Evolutionary conservation across 1,139 yeast species (phyloP).

Genomic region (Geotrichum citri-aurantii): DNA sequence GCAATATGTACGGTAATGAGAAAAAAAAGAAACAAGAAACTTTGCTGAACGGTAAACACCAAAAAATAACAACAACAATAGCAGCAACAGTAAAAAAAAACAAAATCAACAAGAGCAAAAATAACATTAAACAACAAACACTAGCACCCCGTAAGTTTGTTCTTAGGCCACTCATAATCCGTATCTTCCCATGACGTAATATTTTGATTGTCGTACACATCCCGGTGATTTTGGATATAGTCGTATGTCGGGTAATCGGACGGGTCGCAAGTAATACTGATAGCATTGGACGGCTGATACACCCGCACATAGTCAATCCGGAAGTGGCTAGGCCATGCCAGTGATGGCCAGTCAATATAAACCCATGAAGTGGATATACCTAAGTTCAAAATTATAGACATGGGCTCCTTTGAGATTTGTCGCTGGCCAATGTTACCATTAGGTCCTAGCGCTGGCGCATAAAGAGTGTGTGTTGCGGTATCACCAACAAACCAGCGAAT

Average conservation of each 20-base stretch:
- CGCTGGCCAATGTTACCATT: conserved; percentile 81
- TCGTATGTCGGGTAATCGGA: conserved; percentile 63
- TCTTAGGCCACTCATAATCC: conserved; percentile 61
- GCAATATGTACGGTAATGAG: not conserved
- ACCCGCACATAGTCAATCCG: conserved; percentile 71
- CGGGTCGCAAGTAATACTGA: conserved; percentile 70
- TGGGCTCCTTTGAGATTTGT: conserved; percentile 73
- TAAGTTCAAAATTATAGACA: conserved; percentile 70
- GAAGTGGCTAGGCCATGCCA: conserved; percentile 63
- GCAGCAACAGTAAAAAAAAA: not conserved
- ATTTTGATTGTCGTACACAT: conserved; percentile 59
- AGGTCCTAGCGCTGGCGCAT: conserved; percentile 62
- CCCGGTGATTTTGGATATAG: conserved; percentile 58
- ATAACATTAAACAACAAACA: not conserved
- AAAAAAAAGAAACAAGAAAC: not conserved
- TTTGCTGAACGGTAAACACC: not conserved
- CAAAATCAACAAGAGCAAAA: not conserved
- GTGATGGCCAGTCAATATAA: conserved; percentile 68
- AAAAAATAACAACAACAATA: too few relatives aligned
- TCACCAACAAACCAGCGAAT: conserved; percentile 78
- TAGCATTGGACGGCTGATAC: conserved; percentile 58
- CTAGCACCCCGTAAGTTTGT: conserved; percentile 44
- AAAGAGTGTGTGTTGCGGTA: conserved; percentile 56
- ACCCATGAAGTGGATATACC: conserved; percentile 83
- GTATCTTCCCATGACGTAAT: conserved; percentile 61